Evolutionary conservation across 2,329 filamentous ascomycete genomes (phyloP), one percentile per base, ranked within the genome.

Genomic region (Phoma herbarum): DNA sequence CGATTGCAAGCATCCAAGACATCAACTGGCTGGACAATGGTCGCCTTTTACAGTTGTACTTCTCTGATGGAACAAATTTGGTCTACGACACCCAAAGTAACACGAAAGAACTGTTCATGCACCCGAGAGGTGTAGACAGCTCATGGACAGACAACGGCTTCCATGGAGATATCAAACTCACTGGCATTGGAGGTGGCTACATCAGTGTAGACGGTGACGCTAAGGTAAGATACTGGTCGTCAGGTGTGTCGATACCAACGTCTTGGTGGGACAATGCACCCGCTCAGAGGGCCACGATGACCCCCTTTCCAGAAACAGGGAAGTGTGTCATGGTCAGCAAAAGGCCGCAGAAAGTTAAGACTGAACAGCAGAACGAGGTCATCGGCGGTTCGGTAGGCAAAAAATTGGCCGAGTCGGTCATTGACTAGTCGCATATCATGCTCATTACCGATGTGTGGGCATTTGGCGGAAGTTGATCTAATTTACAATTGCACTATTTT

Each of bases 51-150:
- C 52, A 44, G 18, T 20, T 75, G 4, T 22, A 59, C 8, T 61
- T 63, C 12, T 57, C 51, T 2, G 71, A 74, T 4, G 66, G 71
- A 4, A 66, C 65, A 0, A 64, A 50, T 2, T 45, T 74, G 1
- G 53, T 73, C 2, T 75, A 72, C 51, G 61, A 74, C 25, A 60
- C 51, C 1, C 33, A 64, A 10, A 65, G 47, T 10, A 74, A 74
- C 35, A 37, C 61, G 3, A 74, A 75, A 45, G 70, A 74, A 53
- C 37, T 72, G 8, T 72, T 72, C 33, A 61, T 57, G 45, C 65
- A 65, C n/a, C 52, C 64, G 5, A 55, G 52, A 16, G 66, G 68
- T 9, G 39, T 50, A 10, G 16, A 52, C 3, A 50, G 33, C 26
- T 43, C 45, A 2, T 65, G 54, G 29, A 53, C 64, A 7, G 23